Evolutionary conservation across 177 flowering plant genomes (phyloP).

Genomic region (Telopea speciosissima): DNA sequence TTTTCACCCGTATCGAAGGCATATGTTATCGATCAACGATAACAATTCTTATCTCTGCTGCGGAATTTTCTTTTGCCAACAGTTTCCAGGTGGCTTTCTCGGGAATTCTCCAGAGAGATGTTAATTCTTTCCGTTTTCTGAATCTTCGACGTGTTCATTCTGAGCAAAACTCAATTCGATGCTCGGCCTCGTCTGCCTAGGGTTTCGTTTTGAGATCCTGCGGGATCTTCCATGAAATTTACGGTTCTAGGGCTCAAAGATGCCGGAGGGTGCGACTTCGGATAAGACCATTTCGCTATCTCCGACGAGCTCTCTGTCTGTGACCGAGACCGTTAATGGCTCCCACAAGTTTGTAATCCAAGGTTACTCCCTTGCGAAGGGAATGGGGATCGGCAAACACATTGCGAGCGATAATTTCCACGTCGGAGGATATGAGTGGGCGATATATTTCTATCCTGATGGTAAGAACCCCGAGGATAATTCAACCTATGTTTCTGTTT

Average conservation of each 20-base stretch:
- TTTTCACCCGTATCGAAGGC: too few species aligned
- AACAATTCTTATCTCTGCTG: too few species aligned
- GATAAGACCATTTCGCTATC: constrained; percentile 15
- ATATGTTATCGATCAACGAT: too few species aligned
- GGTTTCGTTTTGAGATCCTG: not conserved
- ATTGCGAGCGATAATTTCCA: constrained; percentile 69
- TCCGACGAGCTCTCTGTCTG: constrained; percentile 64
- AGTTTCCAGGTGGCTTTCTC: too few species aligned
- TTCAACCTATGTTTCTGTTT: constrained; percentile 66
- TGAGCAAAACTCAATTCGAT: too few species aligned
- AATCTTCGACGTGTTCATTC: too few species aligned
- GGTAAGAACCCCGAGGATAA: constrained; percentile 84
- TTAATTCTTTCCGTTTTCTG: too few species aligned
- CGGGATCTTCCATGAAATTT: constrained; percentile 20
- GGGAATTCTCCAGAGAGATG: too few species aligned
- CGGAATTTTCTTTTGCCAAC: too few species aligned
- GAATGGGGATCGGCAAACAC: constrained; percentile 78
- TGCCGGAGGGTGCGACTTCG: constrained; percentile 1
- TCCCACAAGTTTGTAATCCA: constrained; percentile 65
- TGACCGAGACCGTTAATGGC: constrained; percentile 71
- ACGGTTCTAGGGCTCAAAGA: not conserved
- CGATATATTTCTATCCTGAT: constrained; percentile 86
- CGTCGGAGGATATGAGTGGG: constrained; percentile 76
- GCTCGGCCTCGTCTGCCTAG: not conserved
- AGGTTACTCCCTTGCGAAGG: constrained; percentile 79